Base-by-base conservation (phyloP, 768 basidiomycete genomes). In the Nidularia sp. region DNA sequence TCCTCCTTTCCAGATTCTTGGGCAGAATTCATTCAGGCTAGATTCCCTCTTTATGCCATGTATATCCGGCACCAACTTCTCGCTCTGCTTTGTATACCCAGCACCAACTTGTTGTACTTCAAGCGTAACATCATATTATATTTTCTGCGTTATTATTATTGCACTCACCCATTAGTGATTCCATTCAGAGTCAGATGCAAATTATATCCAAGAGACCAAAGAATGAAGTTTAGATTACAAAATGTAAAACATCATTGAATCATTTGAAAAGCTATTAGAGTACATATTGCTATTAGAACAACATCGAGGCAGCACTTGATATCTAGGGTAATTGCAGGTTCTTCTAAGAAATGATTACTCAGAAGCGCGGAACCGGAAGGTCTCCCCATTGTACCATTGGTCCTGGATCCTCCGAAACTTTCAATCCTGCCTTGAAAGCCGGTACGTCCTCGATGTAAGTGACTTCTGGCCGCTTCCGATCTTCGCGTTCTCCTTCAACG, bases 331-430 rank as follows among this genome's bases (percentile, higher is more conserved):
- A 25, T 25, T 25, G 25, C 25, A 25, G 25, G 25, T 2, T 25
- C 25, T 25, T 25, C 25, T 25, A 25, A 25, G 25, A 25, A 3
- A 25, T 25, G 25, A 25, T 25, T 25, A 25, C 25, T 25, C 25
- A 25, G 25, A 25, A 25, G 25, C 25, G 25, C 2, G 86, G 65
- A 5, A 69, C 64, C 15, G 86, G 87, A 49, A 89, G 70, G 69
- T 91, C 90, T 34, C 79, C 81, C 88, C 88, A 91, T 48, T 83
- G 69, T 1, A 84, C 85, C 57, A 93, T 70, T 2, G 91, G 84
- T 36, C 74, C 75, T n/a, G 88, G 80, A 55, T 77, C 76, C 29
- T 75, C 73, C 3, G 86, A 79, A 13, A 75, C 66, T 41, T 65
- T 62, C 48, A 95, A 67, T 6, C 73, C 66, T 31, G 77, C 74